Evolutionary conservation across 805 yeast genomes (phyloP).

Genomic region (Ogataea pignaliae): DNA sequence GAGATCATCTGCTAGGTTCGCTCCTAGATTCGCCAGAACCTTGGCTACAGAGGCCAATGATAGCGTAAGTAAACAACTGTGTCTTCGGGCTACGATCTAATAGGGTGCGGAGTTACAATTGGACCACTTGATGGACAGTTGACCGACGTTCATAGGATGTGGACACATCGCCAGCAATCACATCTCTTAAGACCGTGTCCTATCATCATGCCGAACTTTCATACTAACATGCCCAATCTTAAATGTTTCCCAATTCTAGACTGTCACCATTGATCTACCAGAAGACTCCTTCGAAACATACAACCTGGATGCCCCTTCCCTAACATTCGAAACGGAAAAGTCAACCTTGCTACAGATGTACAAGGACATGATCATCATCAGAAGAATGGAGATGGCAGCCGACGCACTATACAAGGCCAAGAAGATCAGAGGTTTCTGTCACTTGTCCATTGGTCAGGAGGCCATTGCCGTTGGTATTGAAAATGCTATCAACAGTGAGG

Average conservation of each 20-base stretch:
- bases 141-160: no score
- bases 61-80: conserved; percentile 12
- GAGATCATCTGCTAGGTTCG: conserved; percentile 13
- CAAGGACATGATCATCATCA: conserved; percentile 88
- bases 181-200: no score
- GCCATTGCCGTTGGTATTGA: conserved; percentile 99
- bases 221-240: not conserved
- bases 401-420: conserved; percentile 98
- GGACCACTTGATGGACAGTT: no score
- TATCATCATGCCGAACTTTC: not conserved
- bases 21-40: conserved; percentile 23
- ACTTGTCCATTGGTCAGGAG: conserved; percentile 96
- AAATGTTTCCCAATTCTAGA: conserved; percentile 9
- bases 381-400: conserved; percentile 99
- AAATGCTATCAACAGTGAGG: conserved; percentile 80
- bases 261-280: conserved; percentile 56
- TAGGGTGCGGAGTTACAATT: no score
- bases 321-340: conserved; percentile 76
- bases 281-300: conserved; percentile 83
- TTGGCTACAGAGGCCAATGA: conserved; percentile 29
- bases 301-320: conserved; percentile 66
- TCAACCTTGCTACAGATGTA: conserved; percentile 82
- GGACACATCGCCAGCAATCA: no score
- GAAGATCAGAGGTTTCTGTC: conserved; percentile 98
- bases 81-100: no score